phyloP scores from a whole-genome alignment of 106 monocot genomes.

The Xerophyta viscosa region DNA sequence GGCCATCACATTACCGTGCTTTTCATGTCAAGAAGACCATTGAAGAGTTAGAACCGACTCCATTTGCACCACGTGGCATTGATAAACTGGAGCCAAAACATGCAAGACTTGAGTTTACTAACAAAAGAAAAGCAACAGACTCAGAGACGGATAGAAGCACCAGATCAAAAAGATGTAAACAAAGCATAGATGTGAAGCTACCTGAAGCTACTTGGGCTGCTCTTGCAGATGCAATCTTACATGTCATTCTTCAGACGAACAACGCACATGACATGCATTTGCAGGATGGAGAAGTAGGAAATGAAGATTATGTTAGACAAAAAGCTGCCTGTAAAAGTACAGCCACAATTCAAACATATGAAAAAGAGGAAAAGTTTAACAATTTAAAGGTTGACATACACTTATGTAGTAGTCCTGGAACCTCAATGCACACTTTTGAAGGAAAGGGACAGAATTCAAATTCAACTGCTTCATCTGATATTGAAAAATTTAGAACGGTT shows the following conservation, averaged over 20 bases:
- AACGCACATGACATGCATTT: not conserved
- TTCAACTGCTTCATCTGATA: constrained; percentile 15
- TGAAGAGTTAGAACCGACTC: constrained; percentile 49
- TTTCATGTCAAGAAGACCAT: constrained; percentile 79
- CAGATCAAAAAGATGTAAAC: constrained; percentile 33
- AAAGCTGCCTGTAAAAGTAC: not conserved
- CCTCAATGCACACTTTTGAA: constrained; percentile 14
- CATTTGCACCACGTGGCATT: constrained; percentile 82
- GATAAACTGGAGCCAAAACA: constrained; percentile 89
- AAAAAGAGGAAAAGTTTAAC: constrained; percentile 9
- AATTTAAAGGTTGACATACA: constrained; percentile 30
- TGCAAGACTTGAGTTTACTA: constrained; percentile 55
- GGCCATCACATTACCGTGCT: constrained; percentile 97
- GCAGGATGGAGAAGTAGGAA: constrained; percentile 5
- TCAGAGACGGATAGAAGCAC: constrained; percentile 15
- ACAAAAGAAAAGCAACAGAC: constrained; percentile 58
- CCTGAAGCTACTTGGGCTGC: constrained; percentile 54
- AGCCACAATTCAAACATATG: constrained; percentile 1
- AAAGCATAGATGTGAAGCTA: constrained; percentile 45
- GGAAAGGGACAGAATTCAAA: constrained; percentile 10
- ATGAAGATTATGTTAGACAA: constrained; percentile 7
- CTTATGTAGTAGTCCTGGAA: constrained; percentile 29
- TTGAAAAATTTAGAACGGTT: constrained; percentile 25
- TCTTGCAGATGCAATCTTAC: constrained; percentile 49
- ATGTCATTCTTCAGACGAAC: constrained; percentile 22